These are phyloP conservation scores for Didymellaceae sp. DNA, from an alignment of 2,329 filamentous ascomycete species.

Conservation along the genomic window DNA sequence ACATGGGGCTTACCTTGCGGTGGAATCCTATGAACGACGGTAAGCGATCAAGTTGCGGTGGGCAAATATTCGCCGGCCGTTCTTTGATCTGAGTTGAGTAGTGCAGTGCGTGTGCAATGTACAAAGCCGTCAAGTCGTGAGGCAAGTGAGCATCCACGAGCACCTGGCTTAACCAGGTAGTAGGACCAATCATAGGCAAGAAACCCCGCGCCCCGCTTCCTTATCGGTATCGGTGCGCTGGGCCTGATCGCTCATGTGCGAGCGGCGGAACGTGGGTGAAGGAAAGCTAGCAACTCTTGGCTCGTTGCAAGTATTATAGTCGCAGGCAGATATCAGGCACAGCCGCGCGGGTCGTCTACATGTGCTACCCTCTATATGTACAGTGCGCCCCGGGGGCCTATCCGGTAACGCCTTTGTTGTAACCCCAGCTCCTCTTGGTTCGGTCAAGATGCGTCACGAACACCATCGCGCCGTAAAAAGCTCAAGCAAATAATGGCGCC, in stretches of 20 bases:
- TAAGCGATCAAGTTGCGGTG: neutral
- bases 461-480: constrained; percentile 29
- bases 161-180: constrained; percentile 9
- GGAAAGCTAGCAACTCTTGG: constrained; percentile 2
- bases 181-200: constrained; percentile 6
- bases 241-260: constrained; percentile 1
- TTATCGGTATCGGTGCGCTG: constrained; percentile 14
- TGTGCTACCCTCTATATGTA: constrained; percentile 12
- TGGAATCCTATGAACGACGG: neutral
- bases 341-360: no score
- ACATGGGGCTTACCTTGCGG: constrained; percentile 13
- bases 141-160: constrained; percentile 12
- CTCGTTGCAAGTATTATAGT: no score
- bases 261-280: neutral
- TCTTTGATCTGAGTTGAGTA: constrained; percentile 5
- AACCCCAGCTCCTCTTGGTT: constrained; percentile 6
- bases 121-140: constrained; percentile 15
- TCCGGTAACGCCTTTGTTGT: constrained; percentile 20
- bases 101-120: constrained; percentile 4
- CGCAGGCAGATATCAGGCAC: no score
- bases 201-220: constrained; percentile 11
- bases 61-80: neutral
- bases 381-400: constrained; percentile 8
- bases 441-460: constrained; percentile 24
- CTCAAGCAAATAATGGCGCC: constrained; percentile 26